phyloP scores from a whole-genome alignment of 2,329 filamentous ascomycete species.

The Fusarium tuaranense region DNA sequence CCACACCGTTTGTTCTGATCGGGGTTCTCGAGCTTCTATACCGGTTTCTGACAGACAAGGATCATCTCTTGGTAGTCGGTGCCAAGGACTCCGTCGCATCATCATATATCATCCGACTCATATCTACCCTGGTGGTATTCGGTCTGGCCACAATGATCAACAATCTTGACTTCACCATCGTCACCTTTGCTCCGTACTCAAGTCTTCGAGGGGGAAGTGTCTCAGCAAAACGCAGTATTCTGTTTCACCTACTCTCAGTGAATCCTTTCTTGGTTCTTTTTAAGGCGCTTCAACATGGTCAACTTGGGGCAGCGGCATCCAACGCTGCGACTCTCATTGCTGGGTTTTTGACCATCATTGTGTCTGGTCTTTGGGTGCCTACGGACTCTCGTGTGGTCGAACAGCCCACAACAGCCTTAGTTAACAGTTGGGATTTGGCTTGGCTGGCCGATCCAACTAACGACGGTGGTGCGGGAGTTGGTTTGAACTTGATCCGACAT shows the following conservation, averaged over 20 bases:
- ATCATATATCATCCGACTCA: background rate
- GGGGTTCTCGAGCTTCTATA: background rate
- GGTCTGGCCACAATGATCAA: background rate
- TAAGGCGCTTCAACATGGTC: background rate
- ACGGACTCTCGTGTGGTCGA: background rate
- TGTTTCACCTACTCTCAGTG: background rate
- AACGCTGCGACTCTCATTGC: background rate
- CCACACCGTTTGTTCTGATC: background rate
- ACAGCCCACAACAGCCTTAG: background rate
- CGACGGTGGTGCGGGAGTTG: background rate
- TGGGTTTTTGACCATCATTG: conserved; percentile 1
- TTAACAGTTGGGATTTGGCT: background rate
- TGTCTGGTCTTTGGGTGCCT: conserved; percentile 6
- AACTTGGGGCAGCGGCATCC: background rate
- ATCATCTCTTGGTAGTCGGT: background rate
- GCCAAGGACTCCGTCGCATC: background rate
- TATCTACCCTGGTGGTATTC: background rate
- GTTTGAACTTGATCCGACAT: background rate
- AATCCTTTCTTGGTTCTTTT: background rate
- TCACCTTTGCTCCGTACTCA: background rate
- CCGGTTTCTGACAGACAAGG: background rate
- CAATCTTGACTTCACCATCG: background rate
- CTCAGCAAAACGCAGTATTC: background rate
- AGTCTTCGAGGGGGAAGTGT: background rate
- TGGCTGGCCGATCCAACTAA: background rate